Conservation (phyloP, 129 eudicot species). For the Silybum marianum region DNA sequence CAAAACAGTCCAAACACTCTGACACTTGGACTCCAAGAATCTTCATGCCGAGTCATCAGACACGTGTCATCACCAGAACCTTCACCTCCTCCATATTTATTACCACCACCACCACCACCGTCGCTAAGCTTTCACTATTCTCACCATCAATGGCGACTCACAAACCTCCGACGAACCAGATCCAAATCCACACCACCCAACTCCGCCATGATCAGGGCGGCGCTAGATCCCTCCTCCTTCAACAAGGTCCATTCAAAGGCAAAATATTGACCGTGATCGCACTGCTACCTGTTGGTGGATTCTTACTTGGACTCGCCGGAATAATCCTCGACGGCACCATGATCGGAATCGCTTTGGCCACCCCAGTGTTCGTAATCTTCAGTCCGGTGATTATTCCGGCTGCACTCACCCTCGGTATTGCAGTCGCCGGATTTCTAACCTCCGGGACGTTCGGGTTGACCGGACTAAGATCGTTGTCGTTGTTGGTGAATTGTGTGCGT, state of each 20-base stretch:
- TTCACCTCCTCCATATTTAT: background rate
- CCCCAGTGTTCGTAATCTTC: slow-evolving; percentile 51
- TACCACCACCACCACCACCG: background rate
- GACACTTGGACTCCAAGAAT: slow-evolving; percentile 1
- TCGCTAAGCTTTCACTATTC: too few species aligned
- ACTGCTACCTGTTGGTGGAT: slow-evolving; percentile 47
- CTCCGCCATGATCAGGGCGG: slow-evolving; percentile 19
- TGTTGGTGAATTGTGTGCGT: slow-evolving; percentile 43
- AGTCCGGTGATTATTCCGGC: slow-evolving; percentile 66
- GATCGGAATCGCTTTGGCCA: slow-evolving; percentile 36
- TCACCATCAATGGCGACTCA: slow-evolving; percentile 1
- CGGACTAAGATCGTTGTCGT: slow-evolving; percentile 51
- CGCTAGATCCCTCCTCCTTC: background rate
- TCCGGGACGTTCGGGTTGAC: slow-evolving; percentile 63
- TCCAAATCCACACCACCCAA: background rate
- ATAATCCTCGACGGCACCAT: slow-evolving; percentile 47
- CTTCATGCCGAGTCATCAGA: slow-evolving; percentile 3
- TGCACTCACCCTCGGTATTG: slow-evolving; percentile 35
- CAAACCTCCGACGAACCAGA: background rate
- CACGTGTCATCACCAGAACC: slow-evolving; percentile 3
- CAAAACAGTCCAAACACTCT: background rate
- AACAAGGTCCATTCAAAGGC: slow-evolving; percentile 26
- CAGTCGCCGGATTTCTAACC: slow-evolving; percentile 50
- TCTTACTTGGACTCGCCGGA: slow-evolving; percentile 43
- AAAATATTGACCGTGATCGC: slow-evolving; percentile 48